Percentiles rank a stretch among this genome's conserved stretches.
Conservation (phyloP, 1,284 basidiomycete species). For the Stygiomarasmius scandens region DNA sequence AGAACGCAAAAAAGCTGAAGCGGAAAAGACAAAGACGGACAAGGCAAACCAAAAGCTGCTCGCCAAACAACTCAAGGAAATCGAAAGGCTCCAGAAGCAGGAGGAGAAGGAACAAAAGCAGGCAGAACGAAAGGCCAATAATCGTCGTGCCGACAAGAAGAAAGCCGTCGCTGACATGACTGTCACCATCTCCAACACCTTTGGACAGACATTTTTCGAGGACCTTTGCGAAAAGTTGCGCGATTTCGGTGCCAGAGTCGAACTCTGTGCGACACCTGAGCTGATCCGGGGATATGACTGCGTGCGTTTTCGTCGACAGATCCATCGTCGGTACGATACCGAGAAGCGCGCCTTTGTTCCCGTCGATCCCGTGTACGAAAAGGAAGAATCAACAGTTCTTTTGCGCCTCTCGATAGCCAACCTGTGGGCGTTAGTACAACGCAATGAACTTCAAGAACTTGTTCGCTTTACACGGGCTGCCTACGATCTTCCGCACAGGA, state of each 20-base stretch:
- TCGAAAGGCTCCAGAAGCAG: neutral
- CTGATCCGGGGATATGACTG: neutral
- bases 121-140: neutral
- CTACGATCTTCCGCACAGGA: constrained; percentile 2
- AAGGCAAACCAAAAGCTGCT: neutral
- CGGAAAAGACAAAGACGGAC: neutral
- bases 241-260: neutral
- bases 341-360: neutral
- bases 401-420: neutral
- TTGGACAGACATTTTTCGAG: neutral
- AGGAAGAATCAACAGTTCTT: neutral
- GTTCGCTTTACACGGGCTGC: constrained; percentile 1
- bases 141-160: neutral
- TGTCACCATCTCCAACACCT: neutral
- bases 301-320: neutral
- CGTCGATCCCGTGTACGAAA: neutral
- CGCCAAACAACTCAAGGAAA: neutral
- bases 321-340: neutral
- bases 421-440: neutral
- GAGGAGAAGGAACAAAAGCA: neutral
- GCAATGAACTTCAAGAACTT: neutral
- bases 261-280: neutral
- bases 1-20: neutral
- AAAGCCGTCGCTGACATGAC: neutral
- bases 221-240: neutral